A percentile compares a stretch with the other conserved stretches of the same genome.
phyloP scores from a whole-genome alignment of 192 early-diverging fungal species.

The Umbelopsis sp. region DNA sequence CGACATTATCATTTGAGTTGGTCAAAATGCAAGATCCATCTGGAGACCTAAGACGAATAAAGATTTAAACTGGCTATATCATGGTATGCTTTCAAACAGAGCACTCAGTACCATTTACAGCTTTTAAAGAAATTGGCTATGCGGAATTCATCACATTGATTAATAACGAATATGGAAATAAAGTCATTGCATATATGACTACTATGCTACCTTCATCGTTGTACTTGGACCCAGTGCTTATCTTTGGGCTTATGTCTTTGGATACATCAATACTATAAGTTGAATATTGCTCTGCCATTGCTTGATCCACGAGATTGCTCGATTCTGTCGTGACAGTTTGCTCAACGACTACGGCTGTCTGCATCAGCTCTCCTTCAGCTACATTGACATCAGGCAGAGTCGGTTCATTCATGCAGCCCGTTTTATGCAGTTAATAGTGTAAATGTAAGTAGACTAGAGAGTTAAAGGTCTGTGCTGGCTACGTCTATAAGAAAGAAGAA shows the following conservation, averaged over 20 bases:
- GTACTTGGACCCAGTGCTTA: slow-evolving; percentile 15
- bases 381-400: neutral
- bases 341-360: neutral
- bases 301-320: neutral
- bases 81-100: neutral
- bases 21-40: slow-evolving; percentile 67
- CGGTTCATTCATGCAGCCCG: neutral
- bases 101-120: slow-evolving; percentile 54
- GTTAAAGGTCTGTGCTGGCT: neutral
- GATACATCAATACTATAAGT: neutral
- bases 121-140: slow-evolving; percentile 63
- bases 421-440: neutral
- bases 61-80: neutral
- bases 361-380: neutral
- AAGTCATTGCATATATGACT: too few species aligned
- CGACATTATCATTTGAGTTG: slow-evolving; percentile 62
- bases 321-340: neutral
- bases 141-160: neutral
- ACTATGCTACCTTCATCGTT: neutral
- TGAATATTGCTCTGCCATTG: slow-evolving; percentile 2
- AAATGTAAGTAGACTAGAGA: neutral
- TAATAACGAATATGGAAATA: too few species aligned
- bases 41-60: slow-evolving; percentile 57
- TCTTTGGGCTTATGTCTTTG: neutral
- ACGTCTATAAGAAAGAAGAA: neutral